Evolutionary conservation across 257 asterid species (phyloP), one percentile per base, ranked within the genome.

Genomic region (Misopates orontium): DNA sequence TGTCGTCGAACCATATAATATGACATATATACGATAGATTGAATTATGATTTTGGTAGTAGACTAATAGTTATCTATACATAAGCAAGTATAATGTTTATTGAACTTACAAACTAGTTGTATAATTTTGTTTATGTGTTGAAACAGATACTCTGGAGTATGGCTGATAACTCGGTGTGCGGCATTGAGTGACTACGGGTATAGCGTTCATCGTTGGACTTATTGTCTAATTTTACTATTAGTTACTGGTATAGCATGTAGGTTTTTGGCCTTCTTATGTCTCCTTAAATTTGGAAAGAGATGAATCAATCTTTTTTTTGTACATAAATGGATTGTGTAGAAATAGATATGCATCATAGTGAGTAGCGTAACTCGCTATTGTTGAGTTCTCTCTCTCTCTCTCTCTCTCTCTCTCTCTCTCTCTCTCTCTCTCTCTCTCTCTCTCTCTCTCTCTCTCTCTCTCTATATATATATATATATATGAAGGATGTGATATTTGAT

Each of bases 131-230:
- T 65, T 67, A n/a, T 67, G 25, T 55, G 59, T 64, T 28, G 36
- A 28, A 28, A n/a, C 78, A 84, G 91, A 70, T 84, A 75, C 64
- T 69, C 88, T 14, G 99, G 97, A 64, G 99, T 94, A 55, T 94
- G 99, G 99, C 71, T 94, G 86, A 90, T 94, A 76, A 83, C 97
- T 8, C 82, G 98, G 19, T 90, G 99, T 62, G 95, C 90, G 8
- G 73, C 86, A 0, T 61, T 94, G 64, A 78, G 85, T 79, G 91
- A 88, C 13, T 69, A 76, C 31, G 97, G 95, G 7, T 94, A 74
- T 77, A 75, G 78, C 67, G 91, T 94, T 67, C 95, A 90, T 53
- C 69, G 78, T 59, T 83, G 84, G 86, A 32, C 10, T 14, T 64
- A 47, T 20, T 83, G 95, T 74, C 79, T 90, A 56, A 48, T 21